Base-by-base conservation (phyloP, 1,284 basidiomycete genomes). In the Bjerkandera adusta region DNA sequence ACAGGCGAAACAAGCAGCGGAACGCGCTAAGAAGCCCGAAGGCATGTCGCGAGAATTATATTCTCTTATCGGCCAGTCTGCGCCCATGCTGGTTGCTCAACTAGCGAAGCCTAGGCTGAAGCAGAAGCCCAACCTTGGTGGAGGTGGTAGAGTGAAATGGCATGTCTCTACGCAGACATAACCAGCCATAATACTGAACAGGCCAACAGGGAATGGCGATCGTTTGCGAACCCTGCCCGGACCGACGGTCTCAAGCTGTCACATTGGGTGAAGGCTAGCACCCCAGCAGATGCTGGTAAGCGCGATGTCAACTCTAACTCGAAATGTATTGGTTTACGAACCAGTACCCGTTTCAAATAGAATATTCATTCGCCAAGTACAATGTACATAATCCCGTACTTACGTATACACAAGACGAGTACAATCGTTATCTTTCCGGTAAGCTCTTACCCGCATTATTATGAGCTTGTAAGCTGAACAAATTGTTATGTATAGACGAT, bases 21-120 rank as follows among this genome's bases (percentile, higher is more conserved):
- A 61, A 45, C 60, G 60, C 35, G 51, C 57, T 29, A 74, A 76
- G 58, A 92, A 90, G 65, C 89, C 88, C 1, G 90, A 93, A 26
- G 96, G 95, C 20, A 96, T 98, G 55, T 88, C 92, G 0, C 77
- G 94, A 54, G 95, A 98, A 67, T 76, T 99, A 2, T 97, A 91
- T 66, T 86, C 91, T 1, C 80, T 99, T 50, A 96, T 99, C 54
- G 97, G 96, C 15, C 85, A 92, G 56, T 90, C 92, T 47, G 87
- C 88, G 4, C 92, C 95, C 2, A 85, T 87, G 1, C 75, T 97
- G 32, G 82, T 82, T 0, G 79, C 83, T 25, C 82, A 85, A 55
- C 73, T 85, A 50, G 77, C 83, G 36, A 89, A 89, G 58, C 89
- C 93, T 29, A 85, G 87, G 48, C 81, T 97, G 54, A 94, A 94